phyloP scores from a whole-genome alignment of 345 rosid genomes.

The Theobroma cacao region DNA sequence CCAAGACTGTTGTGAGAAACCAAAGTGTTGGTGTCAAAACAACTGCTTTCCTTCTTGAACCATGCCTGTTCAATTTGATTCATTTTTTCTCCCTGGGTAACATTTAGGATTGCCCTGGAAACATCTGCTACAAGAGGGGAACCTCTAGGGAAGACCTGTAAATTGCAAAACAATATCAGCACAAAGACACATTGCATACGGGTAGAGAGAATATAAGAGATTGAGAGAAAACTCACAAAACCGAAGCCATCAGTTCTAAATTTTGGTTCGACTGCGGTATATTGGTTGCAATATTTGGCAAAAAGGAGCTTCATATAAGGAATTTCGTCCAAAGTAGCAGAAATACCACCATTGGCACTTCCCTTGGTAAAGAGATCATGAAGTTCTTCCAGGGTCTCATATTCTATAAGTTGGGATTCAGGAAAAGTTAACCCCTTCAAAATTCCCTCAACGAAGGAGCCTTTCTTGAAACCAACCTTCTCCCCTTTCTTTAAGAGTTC shows the following conservation, averaged over 20 bases:
- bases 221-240: constrained; percentile 13
- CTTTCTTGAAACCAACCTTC: constrained; percentile 35
- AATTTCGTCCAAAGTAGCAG: constrained; percentile 36
- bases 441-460: constrained; percentile 36
- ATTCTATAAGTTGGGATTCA: constrained; percentile 8
- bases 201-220: neutral
- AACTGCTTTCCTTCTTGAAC: constrained; percentile 13
- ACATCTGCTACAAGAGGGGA: constrained; percentile 40
- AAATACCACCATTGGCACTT: constrained; percentile 28
- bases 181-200: neutral
- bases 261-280: constrained; percentile 32
- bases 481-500: constrained; percentile 37
- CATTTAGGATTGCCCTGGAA: constrained; percentile 36
- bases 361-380: constrained; percentile 32
- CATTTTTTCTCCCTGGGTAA: constrained; percentile 29
- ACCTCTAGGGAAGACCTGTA: constrained; percentile 42
- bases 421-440: constrained; percentile 23
- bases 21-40: constrained; percentile 15
- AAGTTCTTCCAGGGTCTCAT: constrained; percentile 23
- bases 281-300: constrained; percentile 35
- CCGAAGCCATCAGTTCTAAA: constrained; percentile 38
- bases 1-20: constrained; percentile 14
- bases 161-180: no score
- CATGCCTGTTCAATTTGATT: constrained; percentile 32
- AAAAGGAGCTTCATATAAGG: constrained; percentile 35